Conservation (phyloP, 2,329 filamentous ascomycete genomes). For the Exutisphaerella laricina region DNA sequence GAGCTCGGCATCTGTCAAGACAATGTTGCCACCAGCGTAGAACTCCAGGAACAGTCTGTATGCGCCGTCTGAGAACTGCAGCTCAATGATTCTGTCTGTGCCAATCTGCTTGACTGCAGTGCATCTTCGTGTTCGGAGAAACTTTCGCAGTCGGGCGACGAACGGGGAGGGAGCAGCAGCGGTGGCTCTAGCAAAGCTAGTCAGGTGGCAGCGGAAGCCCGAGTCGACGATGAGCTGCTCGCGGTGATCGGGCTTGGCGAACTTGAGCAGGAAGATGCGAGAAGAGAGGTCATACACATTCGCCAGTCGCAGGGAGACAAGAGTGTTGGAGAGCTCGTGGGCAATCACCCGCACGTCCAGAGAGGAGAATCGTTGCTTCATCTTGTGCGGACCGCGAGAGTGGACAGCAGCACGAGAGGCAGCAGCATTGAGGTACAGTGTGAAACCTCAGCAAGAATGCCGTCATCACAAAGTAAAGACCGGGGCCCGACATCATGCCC, state of each 20-base stretch:
- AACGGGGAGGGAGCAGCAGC: slow-evolving; percentile 80
- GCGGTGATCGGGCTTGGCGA: slow-evolving; percentile 81
- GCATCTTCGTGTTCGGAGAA: slow-evolving; percentile 77
- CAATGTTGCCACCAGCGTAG: slow-evolving; percentile 91
- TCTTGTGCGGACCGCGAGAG: slow-evolving; percentile 31
- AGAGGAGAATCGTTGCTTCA: slow-evolving; percentile 79
- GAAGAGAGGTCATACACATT: slow-evolving; percentile 97
- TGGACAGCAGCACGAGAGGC: not conserved
- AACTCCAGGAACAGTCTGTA: slow-evolving; percentile 91
- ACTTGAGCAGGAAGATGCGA: slow-evolving; percentile 92
- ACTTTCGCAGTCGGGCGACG: slow-evolving; percentile 78
- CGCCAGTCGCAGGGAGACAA: slow-evolving; percentile 73
- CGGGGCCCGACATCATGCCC: too few species aligned
- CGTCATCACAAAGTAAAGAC: too few species aligned
- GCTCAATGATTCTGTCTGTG: slow-evolving; percentile 87
- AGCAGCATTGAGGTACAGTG: not conserved
- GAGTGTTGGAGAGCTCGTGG: slow-evolving; percentile 75
- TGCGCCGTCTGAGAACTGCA: slow-evolving; percentile 85
- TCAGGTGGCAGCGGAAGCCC: slow-evolving; percentile 92
- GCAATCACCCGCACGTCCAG: slow-evolving; percentile 81
- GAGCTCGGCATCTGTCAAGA: slow-evolving; percentile 78
- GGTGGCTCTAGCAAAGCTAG: slow-evolving; percentile 80
- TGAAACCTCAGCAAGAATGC: too few species aligned
- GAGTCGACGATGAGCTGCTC: slow-evolving; percentile 90
- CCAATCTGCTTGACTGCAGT: slow-evolving; percentile 80